These are phyloP conservation scores for Sphaerulina populicola DNA, from an alignment of 2,329 filamentous ascomycete genomes.

Conservation along the genomic window DNA sequence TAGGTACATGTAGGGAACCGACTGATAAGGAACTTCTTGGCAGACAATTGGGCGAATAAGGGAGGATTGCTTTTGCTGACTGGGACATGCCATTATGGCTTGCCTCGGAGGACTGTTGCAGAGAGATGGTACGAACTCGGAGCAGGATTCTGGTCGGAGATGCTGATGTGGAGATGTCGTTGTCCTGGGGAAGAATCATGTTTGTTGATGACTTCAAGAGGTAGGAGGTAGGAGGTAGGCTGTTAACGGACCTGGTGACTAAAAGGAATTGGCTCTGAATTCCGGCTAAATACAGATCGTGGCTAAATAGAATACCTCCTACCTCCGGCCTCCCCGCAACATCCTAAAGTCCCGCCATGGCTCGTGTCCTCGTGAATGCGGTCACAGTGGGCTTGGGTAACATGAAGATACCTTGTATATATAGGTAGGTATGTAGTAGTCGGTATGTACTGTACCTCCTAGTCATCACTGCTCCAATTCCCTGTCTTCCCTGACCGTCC, in stretches of 20 bases:
- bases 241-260: not conserved
- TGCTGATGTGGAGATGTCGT: not conserved
- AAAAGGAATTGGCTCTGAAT: not conserved
- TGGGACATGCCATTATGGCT: not conserved
- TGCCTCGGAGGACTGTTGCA: not conserved
- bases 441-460: too few species aligned
- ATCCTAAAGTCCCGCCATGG: constrained; percentile 5
- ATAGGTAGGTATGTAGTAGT: too few species aligned
- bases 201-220: not conserved
- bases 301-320: constrained; percentile 1
- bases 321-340: not conserved
- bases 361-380: constrained; percentile 7
- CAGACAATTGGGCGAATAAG: not conserved
- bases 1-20: too few species aligned
- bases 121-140: not conserved
- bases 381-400: constrained; percentile 2
- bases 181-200: not conserved
- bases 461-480: not conserved
- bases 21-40: constrained; percentile 9
- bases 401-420: not conserved
- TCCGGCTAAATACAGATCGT: constrained; percentile 2
- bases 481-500: not conserved
- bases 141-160: not conserved
- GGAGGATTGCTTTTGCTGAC: not conserved
- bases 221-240: too few species aligned